Percentiles rank a stretch among this genome's conserved stretches.
Conservation (phyloP, 495 filamentous ascomycete species). For the Penicillium robsamsonii region DNA sequence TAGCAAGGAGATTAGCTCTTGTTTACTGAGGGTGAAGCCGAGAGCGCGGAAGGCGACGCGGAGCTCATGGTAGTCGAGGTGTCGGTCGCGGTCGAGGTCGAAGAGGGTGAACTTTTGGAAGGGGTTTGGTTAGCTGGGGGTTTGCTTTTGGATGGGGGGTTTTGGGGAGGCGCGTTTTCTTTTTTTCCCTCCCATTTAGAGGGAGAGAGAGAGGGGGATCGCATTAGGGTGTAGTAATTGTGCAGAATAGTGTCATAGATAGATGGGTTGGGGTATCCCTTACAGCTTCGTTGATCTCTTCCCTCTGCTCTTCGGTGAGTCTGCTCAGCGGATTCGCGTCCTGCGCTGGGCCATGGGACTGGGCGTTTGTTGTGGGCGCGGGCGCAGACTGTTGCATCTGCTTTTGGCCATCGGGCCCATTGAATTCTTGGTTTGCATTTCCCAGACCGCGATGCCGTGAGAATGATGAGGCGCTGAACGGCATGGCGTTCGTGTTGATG, state of each 20-base stretch:
- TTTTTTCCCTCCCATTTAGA: background rate
- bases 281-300: slow-evolving; percentile 89
- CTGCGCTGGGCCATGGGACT: slow-evolving; percentile 39
- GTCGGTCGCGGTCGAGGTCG: slow-evolving; percentile 91
- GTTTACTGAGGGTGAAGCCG: slow-evolving; percentile 84
- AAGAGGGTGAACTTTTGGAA: slow-evolving; percentile 85
- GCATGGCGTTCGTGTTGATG: slow-evolving; percentile 38
- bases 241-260: background rate
- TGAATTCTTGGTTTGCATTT: slow-evolving; percentile 30
- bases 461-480: slow-evolving; percentile 51
- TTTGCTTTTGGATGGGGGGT: slow-evolving; percentile 2
- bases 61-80: slow-evolving; percentile 96
- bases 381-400: slow-evolving; percentile 29
- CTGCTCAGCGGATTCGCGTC: slow-evolving; percentile 49
- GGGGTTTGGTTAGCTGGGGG: slow-evolving; percentile 14
- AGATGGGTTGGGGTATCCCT: slow-evolving; percentile 17
- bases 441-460: slow-evolving; percentile 38
- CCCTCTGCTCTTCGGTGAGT: slow-evolving; percentile 80
- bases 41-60: slow-evolving; percentile 96
- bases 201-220: background rate
- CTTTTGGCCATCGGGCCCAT: slow-evolving; percentile 29
- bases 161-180: background rate
- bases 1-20: slow-evolving; percentile 74
- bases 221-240: background rate
- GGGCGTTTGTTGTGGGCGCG: slow-evolving; percentile 28